A percentile compares a stretch with the other conserved stretches of the same genome.
Conservation (phyloP, 2,329 filamentous ascomycete species). For the Chaetothyriales sp. region DNA sequence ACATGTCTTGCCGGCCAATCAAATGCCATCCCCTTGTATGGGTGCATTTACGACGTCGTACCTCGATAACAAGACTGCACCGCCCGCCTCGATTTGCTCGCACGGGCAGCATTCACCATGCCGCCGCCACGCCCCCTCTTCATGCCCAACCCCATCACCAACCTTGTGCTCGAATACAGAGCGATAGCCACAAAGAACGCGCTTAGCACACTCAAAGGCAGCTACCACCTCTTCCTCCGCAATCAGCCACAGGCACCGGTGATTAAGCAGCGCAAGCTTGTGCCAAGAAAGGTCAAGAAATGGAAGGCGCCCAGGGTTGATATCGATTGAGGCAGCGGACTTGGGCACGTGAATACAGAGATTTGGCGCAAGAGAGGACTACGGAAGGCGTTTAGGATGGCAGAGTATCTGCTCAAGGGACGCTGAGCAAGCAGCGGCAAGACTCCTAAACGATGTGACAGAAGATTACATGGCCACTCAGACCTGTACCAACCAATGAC, state of each 20-base stretch:
- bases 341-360: not conserved
- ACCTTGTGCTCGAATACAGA: constrained; percentile 14
- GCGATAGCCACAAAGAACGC: constrained; percentile 13
- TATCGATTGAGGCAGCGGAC: not conserved
- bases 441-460: not conserved
- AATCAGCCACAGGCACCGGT: constrained; percentile 15
- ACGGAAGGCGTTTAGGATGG: not conserved
- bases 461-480: constrained; percentile 1
- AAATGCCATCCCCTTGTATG: too few species aligned
- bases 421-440: not conserved
- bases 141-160: constrained; percentile 2
- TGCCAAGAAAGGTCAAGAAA: constrained; percentile 1
- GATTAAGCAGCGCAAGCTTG: constrained; percentile 7
- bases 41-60: too few species aligned
- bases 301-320: constrained; percentile 6
- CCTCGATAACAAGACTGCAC: too few species aligned
- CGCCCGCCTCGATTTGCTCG: not conserved
- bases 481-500: constrained; percentile 5
- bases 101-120: not conserved
- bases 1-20: not conserved
- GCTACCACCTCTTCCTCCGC: constrained; percentile 17
- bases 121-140: not conserved
- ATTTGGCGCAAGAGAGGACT: not conserved
- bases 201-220: constrained; percentile 13
- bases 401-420: not conserved